A percentile compares a stretch with the other conserved stretches of the same genome.
Conservation (phyloP, 495 filamentous ascomycete species). For the Aspergillus sclerotiicarbonarius region DNA sequence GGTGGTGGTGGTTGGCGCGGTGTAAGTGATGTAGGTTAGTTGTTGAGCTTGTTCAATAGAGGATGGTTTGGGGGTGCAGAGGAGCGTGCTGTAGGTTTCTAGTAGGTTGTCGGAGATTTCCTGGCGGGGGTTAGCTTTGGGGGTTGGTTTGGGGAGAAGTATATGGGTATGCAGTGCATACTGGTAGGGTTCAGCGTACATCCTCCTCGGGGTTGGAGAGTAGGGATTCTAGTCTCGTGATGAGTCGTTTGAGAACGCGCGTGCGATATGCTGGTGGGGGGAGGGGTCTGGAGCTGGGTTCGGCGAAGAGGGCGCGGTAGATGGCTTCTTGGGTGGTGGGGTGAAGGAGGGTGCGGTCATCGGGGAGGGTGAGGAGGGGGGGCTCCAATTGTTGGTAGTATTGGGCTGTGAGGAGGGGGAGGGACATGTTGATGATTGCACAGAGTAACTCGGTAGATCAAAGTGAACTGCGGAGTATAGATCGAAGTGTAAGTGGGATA, state of each 20-base stretch:
- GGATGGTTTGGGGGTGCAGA: slow-evolving; percentile 57
- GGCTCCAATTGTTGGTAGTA: slow-evolving; percentile 67
- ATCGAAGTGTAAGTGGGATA: no score
- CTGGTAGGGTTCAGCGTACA: slow-evolving; percentile 54
- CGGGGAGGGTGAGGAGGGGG: slow-evolving; percentile 54
- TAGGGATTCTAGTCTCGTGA: slow-evolving; percentile 61
- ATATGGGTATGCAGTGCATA: slow-evolving; percentile 2
- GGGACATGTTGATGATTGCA: slow-evolving; percentile 4
- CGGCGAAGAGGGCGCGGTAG: slow-evolving; percentile 62
- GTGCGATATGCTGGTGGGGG: slow-evolving; percentile 67
- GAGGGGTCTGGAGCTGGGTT: slow-evolving; percentile 44
- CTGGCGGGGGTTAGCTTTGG: slow-evolving; percentile 37
- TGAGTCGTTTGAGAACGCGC: slow-evolving; percentile 69
- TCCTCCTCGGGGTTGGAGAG: slow-evolving; percentile 77
- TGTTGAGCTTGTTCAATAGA: slow-evolving; percentile 66
- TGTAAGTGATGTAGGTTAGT: slow-evolving; percentile 73
- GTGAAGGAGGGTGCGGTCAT: slow-evolving; percentile 47
- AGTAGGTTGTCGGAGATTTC: slow-evolving; percentile 76
- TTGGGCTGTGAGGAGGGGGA: slow-evolving; percentile 45
- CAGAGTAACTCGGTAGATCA: background rate
- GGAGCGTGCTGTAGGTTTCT: slow-evolving; percentile 54
- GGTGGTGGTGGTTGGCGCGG: slow-evolving; percentile 36
- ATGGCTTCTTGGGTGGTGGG: slow-evolving; percentile 59
- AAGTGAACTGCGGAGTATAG: background rate
- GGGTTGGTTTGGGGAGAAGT: slow-evolving; percentile 3